Evolutionary conservation across 306 rosid genomes (phyloP), one percentile per base, ranked within the genome.

Genomic region (Vicia villosa): DNA sequence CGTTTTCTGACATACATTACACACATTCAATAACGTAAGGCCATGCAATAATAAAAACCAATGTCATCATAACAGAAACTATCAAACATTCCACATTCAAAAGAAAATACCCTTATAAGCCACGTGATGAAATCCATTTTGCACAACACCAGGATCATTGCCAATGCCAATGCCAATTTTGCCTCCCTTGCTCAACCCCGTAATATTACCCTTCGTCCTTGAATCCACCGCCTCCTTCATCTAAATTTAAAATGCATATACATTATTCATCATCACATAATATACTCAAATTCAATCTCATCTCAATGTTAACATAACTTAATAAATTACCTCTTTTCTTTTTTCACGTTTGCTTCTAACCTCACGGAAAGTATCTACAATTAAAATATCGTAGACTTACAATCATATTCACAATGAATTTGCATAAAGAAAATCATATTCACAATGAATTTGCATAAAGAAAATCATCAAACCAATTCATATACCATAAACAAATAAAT

Each of bases 291-390:
- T 12, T 55, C 55, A 67, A 75, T 38, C 36, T 50, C 38, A 63
- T 16, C 37, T 14, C 71, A 65, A 36, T 15, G 28, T 59, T 56
- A 19, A 28, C 11, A 1, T 21, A 20, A 63, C 52, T 7, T 63
- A 21, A 63, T 14, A 38, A 77, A 55, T 14, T 83, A 89, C 96
- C 96, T 89, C 93, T 85, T 87, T 89, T 67, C 86, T 82, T 84
- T 88, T 89, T 68, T 85, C 91, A 69, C 93, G 96, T 78, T 87
- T 89, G 85, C 93, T 85, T 85, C 82, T 87, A 74, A 89, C 96
- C 79, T 85, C 89, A 5, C 74, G 93, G 78, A 89, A 89, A 5
- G 87, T 83, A 80, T 87, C 96, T 89, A 75, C 86, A 82, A 78
- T 65, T 60, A 41, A 38, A 70, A 79, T 38, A 21, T 57, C 16